These are phyloP conservation scores for Amanita fuliginea DNA, from an alignment of 768 basidiomycete species.

Conservation along the genomic window DNA sequence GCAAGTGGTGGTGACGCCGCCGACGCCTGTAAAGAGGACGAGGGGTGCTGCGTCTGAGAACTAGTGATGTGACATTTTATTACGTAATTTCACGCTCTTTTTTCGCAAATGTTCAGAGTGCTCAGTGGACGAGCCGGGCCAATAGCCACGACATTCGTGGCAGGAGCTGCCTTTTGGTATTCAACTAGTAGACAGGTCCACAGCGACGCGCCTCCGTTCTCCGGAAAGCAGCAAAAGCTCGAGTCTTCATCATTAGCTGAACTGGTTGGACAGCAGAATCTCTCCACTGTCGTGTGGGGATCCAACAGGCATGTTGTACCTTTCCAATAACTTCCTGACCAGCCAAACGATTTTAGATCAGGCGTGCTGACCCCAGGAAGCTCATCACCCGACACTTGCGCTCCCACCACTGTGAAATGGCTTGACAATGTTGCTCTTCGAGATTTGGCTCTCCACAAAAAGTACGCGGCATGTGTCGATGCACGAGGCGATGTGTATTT, in stretches of 20 bases:
- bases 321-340: conserved; percentile 3
- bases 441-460: conserved; percentile 56
- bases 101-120: background rate
- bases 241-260: conserved; percentile 4
- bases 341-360: background rate
- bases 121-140: background rate
- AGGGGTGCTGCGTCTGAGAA: conserved; percentile 7
- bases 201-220: conserved; percentile 13
- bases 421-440: conserved; percentile 61
- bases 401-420: conserved; percentile 43
- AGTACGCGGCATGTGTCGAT: conserved; percentile 68
- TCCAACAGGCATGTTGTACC: conserved; percentile 48
- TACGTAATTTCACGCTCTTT: conserved; percentile 11
- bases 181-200: conserved; percentile 18
- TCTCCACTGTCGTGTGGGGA: conserved; percentile 59
- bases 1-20: conserved; percentile 21
- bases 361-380: conserved; percentile 18
- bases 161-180: conserved; percentile 30
- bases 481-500: conserved; percentile 74
- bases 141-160: conserved; percentile 20
- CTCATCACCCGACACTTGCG: conserved; percentile 28
- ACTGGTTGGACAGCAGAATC: conserved; percentile 15
- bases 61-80: background rate
- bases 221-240: conserved; percentile 8
- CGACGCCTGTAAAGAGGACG: conserved; percentile 17